A percentile compares a stretch with the other conserved stretches of the same genome.
Conservation (phyloP, 1,284 basidiomycete species). For the Sporisorium graminicola region DNA sequence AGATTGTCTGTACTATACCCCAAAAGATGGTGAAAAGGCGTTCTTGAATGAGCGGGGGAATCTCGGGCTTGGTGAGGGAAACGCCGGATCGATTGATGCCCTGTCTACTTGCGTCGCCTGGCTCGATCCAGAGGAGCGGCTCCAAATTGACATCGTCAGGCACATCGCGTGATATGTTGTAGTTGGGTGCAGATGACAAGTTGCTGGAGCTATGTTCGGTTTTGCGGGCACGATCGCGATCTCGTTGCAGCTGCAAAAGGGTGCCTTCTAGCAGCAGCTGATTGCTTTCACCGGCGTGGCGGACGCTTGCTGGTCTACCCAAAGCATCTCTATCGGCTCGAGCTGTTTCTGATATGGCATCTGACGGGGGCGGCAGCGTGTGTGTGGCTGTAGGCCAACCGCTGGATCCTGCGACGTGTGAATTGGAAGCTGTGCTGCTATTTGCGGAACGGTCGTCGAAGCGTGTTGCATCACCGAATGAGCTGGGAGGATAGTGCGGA, state of each 20-base stretch:
- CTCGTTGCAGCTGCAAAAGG: constrained; percentile 29
- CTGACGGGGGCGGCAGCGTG: not conserved
- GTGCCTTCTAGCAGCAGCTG: constrained; percentile 30
- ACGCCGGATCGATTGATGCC: constrained; percentile 42
- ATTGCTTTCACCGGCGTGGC: constrained; percentile 20
- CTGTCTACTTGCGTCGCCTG: constrained; percentile 22
- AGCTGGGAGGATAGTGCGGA: not conserved
- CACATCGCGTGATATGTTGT: not conserved
- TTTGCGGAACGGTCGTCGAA: constrained; percentile 11
- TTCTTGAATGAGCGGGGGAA: constrained; percentile 46
- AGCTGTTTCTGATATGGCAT: not conserved
- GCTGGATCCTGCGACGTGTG: not conserved
- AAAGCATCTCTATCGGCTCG: not conserved
- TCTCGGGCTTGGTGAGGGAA: constrained; percentile 39
- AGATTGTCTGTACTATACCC: constrained; percentile 47
- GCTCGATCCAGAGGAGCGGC: constrained; percentile 44
- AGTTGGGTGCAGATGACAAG: not conserved
- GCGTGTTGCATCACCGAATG: constrained; percentile 6
- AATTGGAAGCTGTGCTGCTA: not conserved
- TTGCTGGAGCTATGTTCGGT: not conserved
- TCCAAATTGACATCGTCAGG: constrained; percentile 37
- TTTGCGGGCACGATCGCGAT: constrained; percentile 13
- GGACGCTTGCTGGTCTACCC: constrained; percentile 6
- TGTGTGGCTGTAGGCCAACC: constrained; percentile 3
- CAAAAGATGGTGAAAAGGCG: constrained; percentile 54